A percentile compares a stretch with the other conserved stretches of the same genome.
phyloP scores from a whole-genome alignment of 306 rosid genomes.

The Elaeagnus macrophylla region DNA sequence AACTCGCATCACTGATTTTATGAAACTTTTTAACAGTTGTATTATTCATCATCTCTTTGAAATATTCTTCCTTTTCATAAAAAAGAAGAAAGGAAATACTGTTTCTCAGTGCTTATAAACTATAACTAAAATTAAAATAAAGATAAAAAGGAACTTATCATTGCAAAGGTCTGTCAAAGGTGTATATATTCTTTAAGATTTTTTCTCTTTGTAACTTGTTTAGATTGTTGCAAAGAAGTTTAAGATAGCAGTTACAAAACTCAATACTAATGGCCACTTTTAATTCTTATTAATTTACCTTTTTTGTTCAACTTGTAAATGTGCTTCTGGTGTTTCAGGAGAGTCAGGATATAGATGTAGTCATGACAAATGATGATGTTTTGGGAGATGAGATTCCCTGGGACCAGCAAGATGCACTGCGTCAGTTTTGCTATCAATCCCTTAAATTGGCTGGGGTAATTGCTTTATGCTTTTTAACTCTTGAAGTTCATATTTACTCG shows the following conservation, averaged over 20 bases:
- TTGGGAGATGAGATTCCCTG: conserved; percentile 95
- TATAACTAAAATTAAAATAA: too few relatives aligned
- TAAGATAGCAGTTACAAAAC: too few relatives aligned
- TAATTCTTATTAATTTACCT: conserved; percentile 1
- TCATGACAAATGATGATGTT: conserved; percentile 89
- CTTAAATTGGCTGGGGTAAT: conserved; percentile 85
- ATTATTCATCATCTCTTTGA: too few relatives aligned
- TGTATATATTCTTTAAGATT: too few relatives aligned
- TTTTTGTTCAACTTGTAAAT: conserved; percentile 12
- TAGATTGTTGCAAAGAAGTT: too few relatives aligned
- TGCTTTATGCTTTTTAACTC: conserved; percentile 11
- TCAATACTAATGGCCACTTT: neutral
- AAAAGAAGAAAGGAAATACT: too few relatives aligned
- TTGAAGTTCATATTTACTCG: neutral
- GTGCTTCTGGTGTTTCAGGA: conserved; percentile 38
- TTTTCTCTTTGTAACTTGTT: neutral
- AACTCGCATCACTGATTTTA: too few relatives aligned
- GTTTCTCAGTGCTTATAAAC: too few relatives aligned
- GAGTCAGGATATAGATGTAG: conserved; percentile 39
- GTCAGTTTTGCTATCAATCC: conserved; percentile 84
- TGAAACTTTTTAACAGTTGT: too few relatives aligned
- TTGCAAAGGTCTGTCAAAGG: too few relatives aligned
- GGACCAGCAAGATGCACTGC: conserved; percentile 82
- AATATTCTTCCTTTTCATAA: too few relatives aligned
- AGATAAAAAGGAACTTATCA: too few relatives aligned